Evolutionary conservation across 208 protist species (phyloP).

Genomic region (Wallacemonas sp.): DNA sequence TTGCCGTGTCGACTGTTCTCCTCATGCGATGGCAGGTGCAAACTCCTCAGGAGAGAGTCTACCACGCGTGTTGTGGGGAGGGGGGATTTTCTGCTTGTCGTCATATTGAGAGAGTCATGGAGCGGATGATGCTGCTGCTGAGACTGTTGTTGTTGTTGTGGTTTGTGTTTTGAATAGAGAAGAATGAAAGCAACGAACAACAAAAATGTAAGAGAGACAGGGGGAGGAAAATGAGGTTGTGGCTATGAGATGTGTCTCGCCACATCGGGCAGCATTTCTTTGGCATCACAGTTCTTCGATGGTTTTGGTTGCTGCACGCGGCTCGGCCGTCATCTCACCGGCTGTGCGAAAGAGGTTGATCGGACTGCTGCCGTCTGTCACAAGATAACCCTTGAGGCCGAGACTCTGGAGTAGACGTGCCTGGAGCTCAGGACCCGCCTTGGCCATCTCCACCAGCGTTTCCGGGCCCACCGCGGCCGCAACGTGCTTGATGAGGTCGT

Average conservation of each 20-base stretch:
- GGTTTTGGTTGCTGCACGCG: not conserved
- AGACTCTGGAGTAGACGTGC: slow-evolving; percentile 72
- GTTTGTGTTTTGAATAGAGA: not conserved
- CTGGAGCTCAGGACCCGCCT: slow-evolving; percentile 82
- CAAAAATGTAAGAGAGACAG: not conserved
- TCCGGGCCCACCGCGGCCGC: slow-evolving; percentile 70
- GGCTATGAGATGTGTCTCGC: too few species aligned
- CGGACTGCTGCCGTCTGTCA: slow-evolving; percentile 91
- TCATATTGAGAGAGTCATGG: too few species aligned
- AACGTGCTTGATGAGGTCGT: slow-evolving; percentile 45
- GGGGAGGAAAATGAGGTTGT: slow-evolving; percentile 1
- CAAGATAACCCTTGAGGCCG: slow-evolving; percentile 87
- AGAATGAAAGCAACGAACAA: not conserved
- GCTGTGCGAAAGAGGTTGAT: slow-evolving; percentile 93
- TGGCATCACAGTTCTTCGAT: not conserved
- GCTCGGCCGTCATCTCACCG: slow-evolving; percentile 51
- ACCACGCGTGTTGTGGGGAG: too few species aligned
- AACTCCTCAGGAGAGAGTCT: too few species aligned
- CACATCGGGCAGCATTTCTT: not conserved
- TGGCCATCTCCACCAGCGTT: slow-evolving; percentile 80
- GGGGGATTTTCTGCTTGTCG: too few species aligned
- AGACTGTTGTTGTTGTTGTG: too few species aligned
- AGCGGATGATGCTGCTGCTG: too few species aligned
- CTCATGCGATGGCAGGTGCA: too few species aligned
- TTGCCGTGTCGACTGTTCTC: too few species aligned